Base-by-base conservation (phyloP, 2,329 filamentous ascomycete species). In the Aspergillus hiratsukae region DNA sequence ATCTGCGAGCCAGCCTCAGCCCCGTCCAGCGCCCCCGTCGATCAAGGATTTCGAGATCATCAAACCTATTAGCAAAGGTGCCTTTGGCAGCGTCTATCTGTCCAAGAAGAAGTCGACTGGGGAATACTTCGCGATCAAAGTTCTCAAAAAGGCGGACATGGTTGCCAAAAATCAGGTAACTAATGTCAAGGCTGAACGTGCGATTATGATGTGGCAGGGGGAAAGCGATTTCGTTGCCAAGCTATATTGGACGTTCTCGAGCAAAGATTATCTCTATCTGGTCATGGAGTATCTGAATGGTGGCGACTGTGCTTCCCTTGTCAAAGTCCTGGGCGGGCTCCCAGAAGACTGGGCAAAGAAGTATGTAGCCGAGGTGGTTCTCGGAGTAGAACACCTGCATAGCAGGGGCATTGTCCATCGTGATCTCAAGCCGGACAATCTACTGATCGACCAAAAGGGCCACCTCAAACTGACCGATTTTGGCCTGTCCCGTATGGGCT, bases 151-250 rank as follows among this genome's bases (percentile, higher is more conserved):
- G 76, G 92, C 94, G n/a, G 94, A 99, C 79, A 99, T 99, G 94
- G 91, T 99, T 60, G 94, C 94, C 59, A 99, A 99, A 76, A 99
- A 99, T 72, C 94, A 99, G 72, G 92, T 99, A 65, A 96, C 94
- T 64, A 99, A 99, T 69, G 94, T 99, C 68, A 97, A 99, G 75
- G 94, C 95, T 8, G 94, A 99, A 75, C 85, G 94, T 63, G 95
- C 95, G 23, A 99, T 99, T 70, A 97, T 99, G 94, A 99, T 99
- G 94, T 97, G 94, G 90, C 94, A 99, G 76, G 94, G 94, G 23
- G 91, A 97, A 74, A 99, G 95, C 72, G 94, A 99, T 58, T 99
- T 99, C 72, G 94, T 99, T 56, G 94, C 94, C 27, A 99, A 99
- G 77, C 82, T 99, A 11, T 99, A 97, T 77, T 99, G 95, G 95